Evolutionary conservation across 192 early-diverging fungal genomes (phyloP), one percentile per base, ranked within the genome.

Genomic region (Funneliformis mosseae): DNA sequence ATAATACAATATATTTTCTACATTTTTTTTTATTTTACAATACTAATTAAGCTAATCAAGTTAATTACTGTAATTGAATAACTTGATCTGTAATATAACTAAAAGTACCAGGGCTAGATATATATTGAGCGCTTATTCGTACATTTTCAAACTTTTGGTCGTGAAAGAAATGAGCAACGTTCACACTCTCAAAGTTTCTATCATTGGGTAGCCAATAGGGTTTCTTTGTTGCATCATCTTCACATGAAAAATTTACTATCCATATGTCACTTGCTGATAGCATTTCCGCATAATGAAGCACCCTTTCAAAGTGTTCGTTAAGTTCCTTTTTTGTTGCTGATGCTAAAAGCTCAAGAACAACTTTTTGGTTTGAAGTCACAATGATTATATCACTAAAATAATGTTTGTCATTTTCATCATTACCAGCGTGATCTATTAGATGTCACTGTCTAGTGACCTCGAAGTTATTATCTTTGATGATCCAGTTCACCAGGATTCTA

Each of bases 321-420:
- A 83, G 60, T 12, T 45, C 8, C 55, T 8, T 12, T 50, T 28
- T 42, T 41, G 43, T 76, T 38, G 43, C 78, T 16, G 82, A 76
- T 28, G 78, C 82, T 62, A 83, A 27, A n/a, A 83, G 43, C 74
- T 80, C 82, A 25, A 83, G 62, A 64, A 74, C 70, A 59, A 82
- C 64, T 74, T 14, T n/a, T 45, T 63, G 66, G n/a, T n/a, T n/a
- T n/a, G n/a, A n/a, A 42, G 43, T 8, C 61, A 48, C 12, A 18
- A 70, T 25, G 50, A 74, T 43, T 21, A 80, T 80, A 28, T 76
- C 74, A 42, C 78, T 79, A 33, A 70, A 79, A 50, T 67, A 74
- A 46, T 66, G 62, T 67, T 63, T 38, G 10, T 68, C 21, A 18
- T 39, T 59, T 45, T n/a, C n/a, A n/a, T n/a, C n/a, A n/a, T n/a